Evolutionary conservation across 768 basidiomycete genomes (phyloP), one percentile per base, ranked within the genome.

Genomic region (Royoungia palumana): DNA sequence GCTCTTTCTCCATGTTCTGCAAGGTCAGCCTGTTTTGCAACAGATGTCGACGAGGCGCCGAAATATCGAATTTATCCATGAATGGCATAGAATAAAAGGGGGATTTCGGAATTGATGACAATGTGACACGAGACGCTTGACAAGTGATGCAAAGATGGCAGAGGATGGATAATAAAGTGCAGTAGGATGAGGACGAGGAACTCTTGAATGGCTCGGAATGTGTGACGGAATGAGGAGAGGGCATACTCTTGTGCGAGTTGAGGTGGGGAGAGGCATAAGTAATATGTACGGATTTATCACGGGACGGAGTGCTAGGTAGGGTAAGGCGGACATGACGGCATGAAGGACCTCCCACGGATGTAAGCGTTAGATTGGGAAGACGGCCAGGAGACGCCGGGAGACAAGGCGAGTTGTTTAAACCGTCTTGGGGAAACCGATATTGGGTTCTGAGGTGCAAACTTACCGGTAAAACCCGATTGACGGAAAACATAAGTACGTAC

Each of bases 21-120:
- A 63, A 60, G 10, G 66, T 57, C 0, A 63, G 46, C 16, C 59
- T 43, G 22, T 42, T 46, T 44, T 54, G 55, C 7, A 63, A 59
- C 17, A 78, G 65, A 40, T 78, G 72, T 28, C 68, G 63, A 25
- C 65, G 49, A 12, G 76, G 72, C 3, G 75, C 72, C 4, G 62
- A 63, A 16, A 70, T 54, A 54, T 83, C 80, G 41, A 85, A 83
- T 41, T 71, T 72, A n/a, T 70, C 63, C 13, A 66, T 54, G 54
- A 82, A 79, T 20, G 78, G 57, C 35, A 66, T 57, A 3, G 70
- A 58, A 49, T 70, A 67, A 59, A 76, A 43, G 63, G 65, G 50
- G 51, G 67, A 55, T 54, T 64, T 51, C 50, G 59, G 48, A 7
- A 52, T 46, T 53, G 58, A 42, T 42, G 56, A 42, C 54, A 67